A percentile compares a stretch with the other conserved stretches of the same genome.
Evolutionary conservation across 2,329 filamentous ascomycete genomes (phyloP).

Genomic region (Alternaria dauci): DNA sequence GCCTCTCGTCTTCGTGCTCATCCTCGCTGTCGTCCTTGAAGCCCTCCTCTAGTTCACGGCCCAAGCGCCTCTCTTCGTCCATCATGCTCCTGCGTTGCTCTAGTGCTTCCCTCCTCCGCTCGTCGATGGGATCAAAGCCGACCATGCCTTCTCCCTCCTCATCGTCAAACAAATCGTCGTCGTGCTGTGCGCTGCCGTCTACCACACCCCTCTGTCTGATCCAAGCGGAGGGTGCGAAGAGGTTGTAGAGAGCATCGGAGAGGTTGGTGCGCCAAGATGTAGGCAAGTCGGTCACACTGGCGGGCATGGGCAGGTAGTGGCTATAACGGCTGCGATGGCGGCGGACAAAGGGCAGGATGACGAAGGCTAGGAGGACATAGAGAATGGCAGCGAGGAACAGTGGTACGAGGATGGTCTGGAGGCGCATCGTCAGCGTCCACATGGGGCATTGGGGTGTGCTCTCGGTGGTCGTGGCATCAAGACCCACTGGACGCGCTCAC

Average conservation of each 20-base stretch:
- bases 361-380: slow-evolving; percentile 53
- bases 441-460: slow-evolving; percentile 1
- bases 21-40: slow-evolving; percentile 78
- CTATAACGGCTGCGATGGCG: slow-evolving; percentile 55
- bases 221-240: slow-evolving; percentile 47
- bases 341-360: slow-evolving; percentile 56
- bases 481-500: not conserved
- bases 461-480: not conserved
- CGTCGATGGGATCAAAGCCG: slow-evolving; percentile 53
- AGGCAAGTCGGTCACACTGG: slow-evolving; percentile 26
- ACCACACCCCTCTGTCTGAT: slow-evolving; percentile 32
- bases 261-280: slow-evolving; percentile 46
- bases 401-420: slow-evolving; percentile 56
- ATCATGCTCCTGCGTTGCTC: slow-evolving; percentile 51
- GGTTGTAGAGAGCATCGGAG: slow-evolving; percentile 45
- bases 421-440: slow-evolving; percentile 3
- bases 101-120: slow-evolving; percentile 49
- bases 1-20: slow-evolving; percentile 52
- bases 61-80: slow-evolving; percentile 69
- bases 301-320: slow-evolving; percentile 55
- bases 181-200: slow-evolving; percentile 44
- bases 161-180: slow-evolving; percentile 54
- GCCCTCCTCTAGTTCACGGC: slow-evolving; percentile 79
- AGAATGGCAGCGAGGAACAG: slow-evolving; percentile 54
- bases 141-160: slow-evolving; percentile 59